Evolutionary conservation across 2,329 filamentous ascomycete genomes (phyloP).

Genomic region (Mycosphaerella sp.): DNA sequence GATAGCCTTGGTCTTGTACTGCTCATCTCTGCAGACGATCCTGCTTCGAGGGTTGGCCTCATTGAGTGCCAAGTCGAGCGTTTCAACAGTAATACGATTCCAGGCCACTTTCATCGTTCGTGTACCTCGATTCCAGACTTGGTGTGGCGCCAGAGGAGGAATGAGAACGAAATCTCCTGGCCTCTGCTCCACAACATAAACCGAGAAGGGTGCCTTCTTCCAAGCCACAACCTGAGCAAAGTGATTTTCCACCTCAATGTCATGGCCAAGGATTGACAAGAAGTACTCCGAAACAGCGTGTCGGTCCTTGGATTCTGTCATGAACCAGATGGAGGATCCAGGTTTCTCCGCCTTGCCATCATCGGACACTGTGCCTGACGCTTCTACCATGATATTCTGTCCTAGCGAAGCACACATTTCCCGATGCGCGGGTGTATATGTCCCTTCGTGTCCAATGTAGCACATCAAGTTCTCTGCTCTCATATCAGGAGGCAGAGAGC

Average conservation of each 20-base stretch:
- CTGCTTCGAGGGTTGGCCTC: conserved; percentile 85
- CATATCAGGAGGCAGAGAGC: conserved; percentile 77
- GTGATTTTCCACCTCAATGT: conserved; percentile 94
- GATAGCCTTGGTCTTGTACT: conserved; percentile 98
- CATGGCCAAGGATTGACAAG: conserved; percentile 84
- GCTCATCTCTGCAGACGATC: conserved; percentile 91
- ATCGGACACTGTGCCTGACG: conserved; percentile 59
- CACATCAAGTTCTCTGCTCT: conserved; percentile 96
- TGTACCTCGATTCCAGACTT: conserved; percentile 97
- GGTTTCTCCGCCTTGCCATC: conserved; percentile 65
- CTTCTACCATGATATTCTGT: conserved; percentile 97
- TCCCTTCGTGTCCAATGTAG: conserved; percentile 95
- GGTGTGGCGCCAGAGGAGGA: conserved; percentile 86
- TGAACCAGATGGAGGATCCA: conserved; percentile 95
- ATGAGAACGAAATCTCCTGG: conserved; percentile 90
- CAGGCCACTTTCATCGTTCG: conserved; percentile 96
- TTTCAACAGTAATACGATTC: conserved; percentile 93
- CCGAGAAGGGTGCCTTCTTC: conserved; percentile 89
- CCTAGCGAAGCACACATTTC: conserved; percentile 97
- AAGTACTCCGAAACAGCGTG: conserved; percentile 91
- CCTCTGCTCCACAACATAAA: conserved; percentile 86
- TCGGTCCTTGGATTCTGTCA: conserved; percentile 93
- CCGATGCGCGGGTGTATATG: conserved; percentile 87
- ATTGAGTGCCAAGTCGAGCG: conserved; percentile 73
- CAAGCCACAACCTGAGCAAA: conserved; percentile 94